Conservation (phyloP, 2,329 filamentous ascomycete species). For the Microdochium bolleyi region DNA sequence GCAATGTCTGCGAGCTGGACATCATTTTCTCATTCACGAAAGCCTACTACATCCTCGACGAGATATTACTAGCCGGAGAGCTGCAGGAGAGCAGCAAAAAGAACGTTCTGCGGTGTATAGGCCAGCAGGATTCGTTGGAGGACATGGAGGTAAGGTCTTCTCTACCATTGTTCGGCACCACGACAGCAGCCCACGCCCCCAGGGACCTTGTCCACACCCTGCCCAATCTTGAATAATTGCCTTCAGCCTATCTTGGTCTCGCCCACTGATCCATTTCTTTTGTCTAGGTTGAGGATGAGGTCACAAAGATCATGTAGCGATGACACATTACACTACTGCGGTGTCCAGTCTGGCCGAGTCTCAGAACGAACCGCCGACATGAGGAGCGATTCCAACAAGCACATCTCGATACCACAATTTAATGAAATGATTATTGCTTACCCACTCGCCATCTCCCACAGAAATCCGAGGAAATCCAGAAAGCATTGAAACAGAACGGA, state of each 20-base stretch:
- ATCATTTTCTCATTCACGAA: slow-evolving; percentile 99
- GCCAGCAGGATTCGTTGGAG: slow-evolving; percentile 93
- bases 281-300: slow-evolving; percentile 77
- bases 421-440: background rate
- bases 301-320: slow-evolving; percentile 79
- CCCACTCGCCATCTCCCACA: slow-evolving; percentile 14
- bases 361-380: background rate
- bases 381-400: background rate
- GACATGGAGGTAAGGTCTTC: slow-evolving; percentile 89
- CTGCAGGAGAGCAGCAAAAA: slow-evolving; percentile 99
- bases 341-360: background rate
- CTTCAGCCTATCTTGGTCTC: slow-evolving; percentile 14
- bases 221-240: background rate
- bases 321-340: slow-evolving; percentile 6
- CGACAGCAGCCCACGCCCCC: slow-evolving; percentile 20
- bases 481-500: slow-evolving; percentile 29
- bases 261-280: slow-evolving; percentile 43
- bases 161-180: background rate
- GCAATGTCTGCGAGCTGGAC: slow-evolving; percentile 98
- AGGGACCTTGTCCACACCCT: slow-evolving; percentile 11
- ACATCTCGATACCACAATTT: background rate
- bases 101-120: slow-evolving; percentile 92
- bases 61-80: slow-evolving; percentile 89
- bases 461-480: slow-evolving; percentile 22
- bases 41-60: slow-evolving; percentile 97